Conservation (phyloP, 805 yeast species). For the Candida yuanshanica region DNA sequence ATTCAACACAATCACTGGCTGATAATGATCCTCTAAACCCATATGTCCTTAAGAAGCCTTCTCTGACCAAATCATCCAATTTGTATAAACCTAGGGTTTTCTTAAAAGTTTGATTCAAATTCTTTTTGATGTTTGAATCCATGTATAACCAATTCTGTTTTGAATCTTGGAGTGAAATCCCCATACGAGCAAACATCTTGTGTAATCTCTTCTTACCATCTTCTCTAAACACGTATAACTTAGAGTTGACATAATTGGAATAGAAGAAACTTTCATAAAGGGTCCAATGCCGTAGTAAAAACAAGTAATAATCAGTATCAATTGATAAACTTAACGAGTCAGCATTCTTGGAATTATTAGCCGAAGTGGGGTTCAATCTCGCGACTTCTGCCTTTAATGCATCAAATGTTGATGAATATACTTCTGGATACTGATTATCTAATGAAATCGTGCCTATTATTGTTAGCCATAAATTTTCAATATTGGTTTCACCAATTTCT, state of each 20-base stretch:
- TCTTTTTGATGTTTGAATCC: conserved; percentile 73
- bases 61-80: conserved; percentile 72
- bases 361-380: conserved; percentile 47
- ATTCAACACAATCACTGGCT: conserved; percentile 91
- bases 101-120: conserved; percentile 60
- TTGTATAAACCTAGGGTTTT: conserved; percentile 72
- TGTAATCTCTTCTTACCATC: conserved; percentile 84
- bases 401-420: conserved; percentile 69
- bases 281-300: conserved; percentile 88
- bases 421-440: conserved; percentile 65
- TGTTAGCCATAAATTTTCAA: conserved; percentile 74
- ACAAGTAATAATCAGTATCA: conserved; percentile 82
- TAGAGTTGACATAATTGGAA: conserved; percentile 87
- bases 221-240: conserved; percentile 83
- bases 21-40: conserved; percentile 85
- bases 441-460: conserved; percentile 84
- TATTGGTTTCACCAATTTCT: conserved; percentile 72
- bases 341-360: conserved; percentile 30
- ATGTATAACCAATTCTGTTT: conserved; percentile 90
- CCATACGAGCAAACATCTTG: conserved; percentile 94
- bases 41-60: conserved; percentile 80
- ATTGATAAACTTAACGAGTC: conserved; percentile 46
- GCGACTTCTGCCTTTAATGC: conserved; percentile 76
- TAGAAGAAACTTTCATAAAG: conserved; percentile 85
- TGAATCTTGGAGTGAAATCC: conserved; percentile 82